Conservation (phyloP, 331 rosid species). For the Acacia concinna region DNA sequence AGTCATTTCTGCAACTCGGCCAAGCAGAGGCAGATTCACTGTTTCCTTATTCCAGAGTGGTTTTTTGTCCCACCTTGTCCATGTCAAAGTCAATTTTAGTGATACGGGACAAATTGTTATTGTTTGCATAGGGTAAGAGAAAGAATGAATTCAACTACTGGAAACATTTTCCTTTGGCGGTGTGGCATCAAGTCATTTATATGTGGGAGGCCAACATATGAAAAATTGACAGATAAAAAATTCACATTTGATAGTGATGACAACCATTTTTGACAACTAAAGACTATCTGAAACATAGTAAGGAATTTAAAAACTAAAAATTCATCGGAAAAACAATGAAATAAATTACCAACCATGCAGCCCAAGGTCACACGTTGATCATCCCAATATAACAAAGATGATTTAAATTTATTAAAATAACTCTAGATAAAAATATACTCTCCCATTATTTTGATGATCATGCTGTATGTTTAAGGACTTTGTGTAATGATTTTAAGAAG, state of each 20-base stretch:
- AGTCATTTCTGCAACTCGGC: constrained; percentile 55
- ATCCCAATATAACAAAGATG: not conserved
- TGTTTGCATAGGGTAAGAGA: not conserved
- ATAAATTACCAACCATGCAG: not conserved
- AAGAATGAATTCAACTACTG: not conserved
- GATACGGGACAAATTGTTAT: not conserved
- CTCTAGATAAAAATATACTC: not conserved
- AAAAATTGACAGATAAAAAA: not conserved
- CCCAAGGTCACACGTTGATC: not conserved
- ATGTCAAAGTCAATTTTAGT: constrained; percentile 11
- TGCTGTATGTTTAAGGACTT: not conserved
- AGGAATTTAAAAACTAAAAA: not conserved
- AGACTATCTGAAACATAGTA: not conserved
- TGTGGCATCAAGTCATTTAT: not conserved
- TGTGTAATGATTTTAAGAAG: not conserved
- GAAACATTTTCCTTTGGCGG: not conserved
- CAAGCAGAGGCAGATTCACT: constrained; percentile 57
- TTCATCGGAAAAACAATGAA: not conserved
- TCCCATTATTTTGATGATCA: not conserved
- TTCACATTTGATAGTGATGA: not conserved
- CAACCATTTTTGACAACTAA: not conserved
- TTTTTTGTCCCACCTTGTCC: constrained; percentile 77
- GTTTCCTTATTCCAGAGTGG: constrained; percentile 75
- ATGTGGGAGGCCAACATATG: not conserved
- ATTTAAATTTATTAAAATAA: not conserved